Evolutionary conservation across 495 filamentous ascomycete genomes (phyloP).

Genomic region (Hypoxylon crocopeplum): DNA sequence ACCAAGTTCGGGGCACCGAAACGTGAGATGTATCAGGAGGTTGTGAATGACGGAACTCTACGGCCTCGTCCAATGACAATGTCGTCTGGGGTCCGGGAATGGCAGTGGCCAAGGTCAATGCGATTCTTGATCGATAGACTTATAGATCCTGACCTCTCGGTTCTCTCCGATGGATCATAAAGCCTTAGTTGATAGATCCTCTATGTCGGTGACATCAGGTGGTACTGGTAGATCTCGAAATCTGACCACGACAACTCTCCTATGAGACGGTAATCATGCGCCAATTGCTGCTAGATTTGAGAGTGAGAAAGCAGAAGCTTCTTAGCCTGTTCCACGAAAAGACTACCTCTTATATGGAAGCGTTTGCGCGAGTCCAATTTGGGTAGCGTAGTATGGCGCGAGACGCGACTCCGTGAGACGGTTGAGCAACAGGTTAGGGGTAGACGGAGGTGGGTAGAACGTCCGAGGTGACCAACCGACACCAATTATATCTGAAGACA

Average conservation of each 20-base stretch:
- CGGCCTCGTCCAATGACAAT: conserved; percentile 12
- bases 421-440: conserved; percentile 11
- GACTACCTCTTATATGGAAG: conserved; percentile 10
- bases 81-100: background rate
- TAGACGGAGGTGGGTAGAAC: conserved; percentile 10
- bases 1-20: conserved; percentile 31
- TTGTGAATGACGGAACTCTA: conserved; percentile 15
- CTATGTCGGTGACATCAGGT: conserved; percentile 12
- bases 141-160: background rate
- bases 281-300: background rate
- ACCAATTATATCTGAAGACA: conserved; percentile 18
- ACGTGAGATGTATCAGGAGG: conserved; percentile 32
- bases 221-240: background rate
- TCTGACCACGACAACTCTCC: background rate
- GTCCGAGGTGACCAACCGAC: conserved; percentile 1
- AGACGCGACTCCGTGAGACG: conserved; percentile 21
- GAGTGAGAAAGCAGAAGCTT: background rate
- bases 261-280: too few relatives aligned
- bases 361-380: conserved; percentile 1
- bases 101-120: background rate
- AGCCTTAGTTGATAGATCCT: background rate
- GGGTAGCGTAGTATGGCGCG: conserved; percentile 13
- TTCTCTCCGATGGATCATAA: background rate
- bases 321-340: background rate
- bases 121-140: conserved; percentile 13